These are phyloP conservation scores for Ceriops tagal DNA, from an alignment of 345 rosid species.

Conservation along the genomic window DNA sequence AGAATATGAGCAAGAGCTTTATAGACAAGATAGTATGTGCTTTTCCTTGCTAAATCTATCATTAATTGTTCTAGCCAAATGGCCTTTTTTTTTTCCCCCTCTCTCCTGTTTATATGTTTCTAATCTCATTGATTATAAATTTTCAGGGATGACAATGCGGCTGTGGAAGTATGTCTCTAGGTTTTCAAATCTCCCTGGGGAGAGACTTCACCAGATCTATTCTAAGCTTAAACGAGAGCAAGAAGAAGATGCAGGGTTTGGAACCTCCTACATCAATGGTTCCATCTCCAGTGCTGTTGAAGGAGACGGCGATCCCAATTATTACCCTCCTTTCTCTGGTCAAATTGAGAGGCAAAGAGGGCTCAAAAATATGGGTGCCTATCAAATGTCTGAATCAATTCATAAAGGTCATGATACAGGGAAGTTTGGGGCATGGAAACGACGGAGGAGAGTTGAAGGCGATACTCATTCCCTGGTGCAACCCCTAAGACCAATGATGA, in stretches of 20 bases:
- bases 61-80: background rate
- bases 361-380: constrained; percentile 36
- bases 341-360: constrained; percentile 52
- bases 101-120: background rate
- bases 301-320: constrained; percentile 41
- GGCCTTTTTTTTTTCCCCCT: background rate
- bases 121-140: background rate
- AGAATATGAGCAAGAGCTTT: constrained; percentile 58
- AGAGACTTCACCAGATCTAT: constrained; percentile 81
- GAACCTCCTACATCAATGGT: constrained; percentile 68
- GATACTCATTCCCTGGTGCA: constrained; percentile 38
- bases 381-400: constrained; percentile 48
- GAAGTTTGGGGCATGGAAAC: constrained; percentile 90
- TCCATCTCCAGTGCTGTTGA: constrained; percentile 34
- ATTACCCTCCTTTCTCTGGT: constrained; percentile 39
- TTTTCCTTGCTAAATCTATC: constrained; percentile 3
- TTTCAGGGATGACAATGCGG: constrained; percentile 80
- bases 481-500: constrained; percentile 39
- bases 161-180: constrained; percentile 96
- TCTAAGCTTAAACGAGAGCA: constrained; percentile 80
- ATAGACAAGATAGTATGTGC: constrained; percentile 84
- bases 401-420: constrained; percentile 63
- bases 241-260: constrained; percentile 68
- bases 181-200: constrained; percentile 90
- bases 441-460: constrained; percentile 67